Conservation (phyloP, 768 basidiomycete species). For the Mycena indigotica region DNA sequence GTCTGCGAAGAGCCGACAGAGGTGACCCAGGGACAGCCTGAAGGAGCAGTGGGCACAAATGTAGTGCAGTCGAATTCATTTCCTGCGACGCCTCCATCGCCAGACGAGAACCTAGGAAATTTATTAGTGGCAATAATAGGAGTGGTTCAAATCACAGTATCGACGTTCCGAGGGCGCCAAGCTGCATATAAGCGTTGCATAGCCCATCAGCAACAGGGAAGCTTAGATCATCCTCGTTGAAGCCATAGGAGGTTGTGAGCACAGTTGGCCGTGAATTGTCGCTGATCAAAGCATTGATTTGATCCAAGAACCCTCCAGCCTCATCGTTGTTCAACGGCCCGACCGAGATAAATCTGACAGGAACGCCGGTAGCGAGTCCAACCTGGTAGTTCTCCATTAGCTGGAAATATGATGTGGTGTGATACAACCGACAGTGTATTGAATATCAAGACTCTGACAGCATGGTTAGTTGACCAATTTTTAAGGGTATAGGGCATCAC, state of each 20-base stretch:
- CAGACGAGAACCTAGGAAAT: constrained; percentile 50
- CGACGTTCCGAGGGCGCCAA: constrained; percentile 50
- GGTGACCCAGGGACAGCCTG: constrained; percentile 27
- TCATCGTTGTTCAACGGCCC: constrained; percentile 21
- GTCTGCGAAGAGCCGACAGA: constrained; percentile 23
- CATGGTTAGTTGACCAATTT: too few relatives aligned
- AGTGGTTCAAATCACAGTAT: too few relatives aligned
- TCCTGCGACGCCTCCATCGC: constrained; percentile 49
- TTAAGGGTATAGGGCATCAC: too few relatives aligned
- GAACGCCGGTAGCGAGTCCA: background rate
- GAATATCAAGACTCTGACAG: too few relatives aligned
- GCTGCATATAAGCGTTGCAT: constrained; percentile 44
- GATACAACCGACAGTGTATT: background rate
- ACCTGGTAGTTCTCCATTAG: background rate
- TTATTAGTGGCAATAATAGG: too few relatives aligned
- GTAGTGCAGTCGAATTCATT: constrained; percentile 15
- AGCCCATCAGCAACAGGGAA: constrained; percentile 38
- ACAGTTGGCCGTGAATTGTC: constrained; percentile 3
- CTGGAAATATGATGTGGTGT: background rate
- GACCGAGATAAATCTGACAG: constrained; percentile 8
- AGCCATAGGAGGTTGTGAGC: constrained; percentile 8
- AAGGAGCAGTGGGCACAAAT: constrained; percentile 16
- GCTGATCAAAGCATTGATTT: constrained; percentile 9
- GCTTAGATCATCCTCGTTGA: constrained; percentile 32
- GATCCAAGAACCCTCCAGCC: constrained; percentile 19